Base-by-base conservation (phyloP, 2,329 filamentous ascomycete species). In the Atkinsonella texensis region DNA sequence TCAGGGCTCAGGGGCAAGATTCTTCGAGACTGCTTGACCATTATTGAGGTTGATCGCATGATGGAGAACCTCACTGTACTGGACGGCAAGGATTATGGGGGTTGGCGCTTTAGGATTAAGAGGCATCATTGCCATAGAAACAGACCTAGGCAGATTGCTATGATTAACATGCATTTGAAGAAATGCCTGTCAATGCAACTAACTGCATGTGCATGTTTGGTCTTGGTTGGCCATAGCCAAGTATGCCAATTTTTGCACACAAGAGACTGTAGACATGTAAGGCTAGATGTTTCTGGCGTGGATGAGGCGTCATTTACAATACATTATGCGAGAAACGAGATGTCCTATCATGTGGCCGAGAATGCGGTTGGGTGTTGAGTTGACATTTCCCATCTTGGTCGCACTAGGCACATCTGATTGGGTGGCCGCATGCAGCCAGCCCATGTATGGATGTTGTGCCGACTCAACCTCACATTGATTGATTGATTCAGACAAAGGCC, bases 111-210 rank as follows among this genome's bases (percentile, higher is more conserved):
- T 46, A 28, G 48, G 17, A 42, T 23, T 42, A 31, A 18, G 10
- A 43, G 40, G 43, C 51, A 54, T 42, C 43, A 17, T 44, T 43
- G 43, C 17, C 51, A 42, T 43, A 28, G 23, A 40, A 44, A 43
- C 51, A 54, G 52, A 33, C 54, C 49, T 57, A 54, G 53, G 55
- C 55, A 57, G 55, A 53, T 51, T 57, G 52, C 54, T 57, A 54
- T 43, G 53, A 56, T 46, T 51, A 56, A 48, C 18, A 15, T 52
- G 52, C 46, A 51, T 28, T 51, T 52, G 40, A 20, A 18, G 18
- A 31, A 31, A 45, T 9, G 31, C 20, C 23, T 13, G 40, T 20
- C 17, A 17, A 42, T 10, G 40, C n/a, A n/a, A n/a, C n/a, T n/a
- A n/a, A n/a, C n/a, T n/a, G 20, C 20, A 23, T 23, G 20, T 23